Percentiles rank a stretch among this genome's conserved stretches.
Conservation (phyloP, 2,329 filamentous ascomycete genomes). For the Colletotrichum sp. region DNA sequence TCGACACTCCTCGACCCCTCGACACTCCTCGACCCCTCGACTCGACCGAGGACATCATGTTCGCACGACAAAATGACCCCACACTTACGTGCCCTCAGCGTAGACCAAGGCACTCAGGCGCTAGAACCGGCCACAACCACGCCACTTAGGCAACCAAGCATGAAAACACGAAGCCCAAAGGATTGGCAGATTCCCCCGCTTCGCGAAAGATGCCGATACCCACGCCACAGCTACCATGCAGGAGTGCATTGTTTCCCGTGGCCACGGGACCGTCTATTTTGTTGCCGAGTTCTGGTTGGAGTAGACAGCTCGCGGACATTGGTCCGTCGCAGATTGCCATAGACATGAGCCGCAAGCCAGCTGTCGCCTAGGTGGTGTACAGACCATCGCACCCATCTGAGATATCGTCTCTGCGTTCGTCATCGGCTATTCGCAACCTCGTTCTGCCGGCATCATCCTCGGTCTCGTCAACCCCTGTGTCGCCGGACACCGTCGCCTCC, state of each 20-base stretch:
- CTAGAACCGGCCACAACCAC: neutral
- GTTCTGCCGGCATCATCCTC: neutral
- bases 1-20: too few species aligned
- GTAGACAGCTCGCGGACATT: neutral
- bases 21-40: neutral
- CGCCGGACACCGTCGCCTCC: neutral
- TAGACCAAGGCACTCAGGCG: neutral
- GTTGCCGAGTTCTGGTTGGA: neutral
- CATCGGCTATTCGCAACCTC: neutral
- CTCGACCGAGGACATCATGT: neutral
- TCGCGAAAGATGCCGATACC: neutral
- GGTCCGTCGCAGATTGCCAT: neutral
- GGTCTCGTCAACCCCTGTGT: neutral
- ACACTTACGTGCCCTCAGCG: neutral
- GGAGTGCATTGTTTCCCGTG: neutral
- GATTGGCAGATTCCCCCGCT: neutral
- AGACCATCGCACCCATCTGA: neutral
- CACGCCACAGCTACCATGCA: neutral
- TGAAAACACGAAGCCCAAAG: neutral
- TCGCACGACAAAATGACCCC: neutral
- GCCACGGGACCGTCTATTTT: neutral
- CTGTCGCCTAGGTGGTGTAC: neutral
- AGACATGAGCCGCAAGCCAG: neutral
- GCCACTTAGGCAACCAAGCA: neutral
- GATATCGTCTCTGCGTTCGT: neutral